phyloP scores from a whole-genome alignment of 805 yeast genomes.

The Lachancea thermotolerans region DNA sequence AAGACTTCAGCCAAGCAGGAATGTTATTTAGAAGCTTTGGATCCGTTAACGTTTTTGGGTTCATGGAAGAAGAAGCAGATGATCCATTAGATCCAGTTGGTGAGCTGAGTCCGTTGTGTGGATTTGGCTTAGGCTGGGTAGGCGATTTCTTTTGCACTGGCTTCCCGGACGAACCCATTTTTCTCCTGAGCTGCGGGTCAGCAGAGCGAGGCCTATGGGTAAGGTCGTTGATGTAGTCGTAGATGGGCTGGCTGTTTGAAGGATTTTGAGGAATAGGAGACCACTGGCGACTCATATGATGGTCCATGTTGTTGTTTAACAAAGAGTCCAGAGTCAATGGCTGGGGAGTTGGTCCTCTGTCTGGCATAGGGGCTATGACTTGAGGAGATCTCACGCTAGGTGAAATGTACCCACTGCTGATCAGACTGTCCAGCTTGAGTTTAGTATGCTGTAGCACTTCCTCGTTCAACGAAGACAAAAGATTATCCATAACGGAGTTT shows the following conservation, averaged over 20 bases:
- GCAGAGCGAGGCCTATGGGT: slow-evolving; percentile 39
- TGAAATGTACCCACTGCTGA: slow-evolving; percentile 21
- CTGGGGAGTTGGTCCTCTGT: slow-evolving; percentile 23
- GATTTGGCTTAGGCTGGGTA: slow-evolving; percentile 33
- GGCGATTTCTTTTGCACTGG: slow-evolving; percentile 13
- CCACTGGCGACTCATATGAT: slow-evolving; percentile 20
- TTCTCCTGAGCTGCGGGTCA: slow-evolving; percentile 29
- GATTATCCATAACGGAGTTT: slow-evolving; percentile 46
- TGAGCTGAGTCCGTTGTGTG: slow-evolving; percentile 4
- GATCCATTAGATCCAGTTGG: slow-evolving; percentile 4
- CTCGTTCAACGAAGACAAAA: slow-evolving; percentile 44
- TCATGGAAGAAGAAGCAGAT: slow-evolving; percentile 24
- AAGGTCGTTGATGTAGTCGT: slow-evolving; percentile 28
- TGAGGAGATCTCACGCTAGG: slow-evolving; percentile 19
- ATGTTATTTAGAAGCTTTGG: slow-evolving; percentile 60
- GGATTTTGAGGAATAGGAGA: slow-evolving; percentile 34
- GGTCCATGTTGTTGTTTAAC: slow-evolving; percentile 22
- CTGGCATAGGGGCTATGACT: slow-evolving; percentile 24
- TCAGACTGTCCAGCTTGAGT: slow-evolving; percentile 37
- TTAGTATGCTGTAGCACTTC: slow-evolving; percentile 47
- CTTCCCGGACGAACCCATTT: slow-evolving; percentile 6
- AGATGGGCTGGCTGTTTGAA: slow-evolving; percentile 29
- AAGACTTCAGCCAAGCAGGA: slow-evolving; percentile 86
- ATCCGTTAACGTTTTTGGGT: slow-evolving; percentile 46
- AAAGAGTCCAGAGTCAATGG: slow-evolving; percentile 36